Evolutionary conservation across 2,329 filamentous ascomycete species (phyloP).

Genomic region (Aureobasidium mangrovei): DNA sequence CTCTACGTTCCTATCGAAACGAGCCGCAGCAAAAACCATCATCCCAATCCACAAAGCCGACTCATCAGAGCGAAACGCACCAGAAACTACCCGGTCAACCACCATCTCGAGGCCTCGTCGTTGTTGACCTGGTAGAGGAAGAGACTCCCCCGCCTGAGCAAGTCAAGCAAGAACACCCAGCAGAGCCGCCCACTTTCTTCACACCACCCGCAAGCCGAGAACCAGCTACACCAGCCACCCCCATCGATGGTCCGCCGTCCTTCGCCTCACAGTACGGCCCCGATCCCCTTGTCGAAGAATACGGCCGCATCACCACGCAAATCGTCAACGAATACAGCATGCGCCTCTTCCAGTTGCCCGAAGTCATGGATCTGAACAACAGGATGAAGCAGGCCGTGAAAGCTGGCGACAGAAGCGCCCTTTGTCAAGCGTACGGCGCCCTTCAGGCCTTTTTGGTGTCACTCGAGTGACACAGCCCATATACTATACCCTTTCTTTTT

Average conservation of each 20-base stretch:
- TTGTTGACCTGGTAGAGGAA: background rate
- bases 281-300: slow-evolving; percentile 2
- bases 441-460: background rate
- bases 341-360: background rate
- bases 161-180: background rate
- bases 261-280: background rate
- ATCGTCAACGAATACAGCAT: background rate
- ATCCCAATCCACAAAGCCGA: background rate
- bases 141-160: background rate
- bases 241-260: background rate
- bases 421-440: background rate
- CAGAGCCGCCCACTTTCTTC: background rate
- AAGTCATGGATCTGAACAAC: background rate
- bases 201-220: background rate
- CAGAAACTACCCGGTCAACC: background rate
- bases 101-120: background rate
- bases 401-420: background rate
- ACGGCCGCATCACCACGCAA: background rate
- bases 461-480: background rate
- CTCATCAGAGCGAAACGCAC: too few species aligned
- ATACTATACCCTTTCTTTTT: too few species aligned
- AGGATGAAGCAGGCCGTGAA: slow-evolving; percentile 1
- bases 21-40: background rate
- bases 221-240: background rate
- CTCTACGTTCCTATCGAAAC: background rate